These are phyloP conservation scores for Prinsepia uniflora DNA, from an alignment of 306 rosid genomes.

Conservation along the genomic window DNA sequence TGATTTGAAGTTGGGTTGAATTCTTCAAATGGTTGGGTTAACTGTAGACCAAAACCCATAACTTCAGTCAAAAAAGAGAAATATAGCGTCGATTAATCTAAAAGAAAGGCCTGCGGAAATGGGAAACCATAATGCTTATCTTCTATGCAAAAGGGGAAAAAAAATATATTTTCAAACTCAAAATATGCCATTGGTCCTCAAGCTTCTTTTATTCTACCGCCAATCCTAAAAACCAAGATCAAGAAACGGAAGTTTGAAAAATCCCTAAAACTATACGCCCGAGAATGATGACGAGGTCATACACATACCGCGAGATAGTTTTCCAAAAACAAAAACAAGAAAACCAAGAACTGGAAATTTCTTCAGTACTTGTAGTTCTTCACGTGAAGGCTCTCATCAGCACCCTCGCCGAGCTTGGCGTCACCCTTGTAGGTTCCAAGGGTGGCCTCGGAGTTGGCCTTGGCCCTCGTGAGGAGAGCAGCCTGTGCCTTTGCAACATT, in stretches of 20 bases:
- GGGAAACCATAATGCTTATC: not conserved
- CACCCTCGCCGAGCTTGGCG: constrained; percentile 58
- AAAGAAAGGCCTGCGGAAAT: too few relatives aligned
- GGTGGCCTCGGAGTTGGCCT: constrained; percentile 79
- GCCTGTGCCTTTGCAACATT: constrained; percentile 57
- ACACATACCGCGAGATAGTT: constrained; percentile 4
- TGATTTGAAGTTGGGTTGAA: too few relatives aligned
- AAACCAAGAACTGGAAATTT: not conserved
- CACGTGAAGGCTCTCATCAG: constrained; percentile 69
- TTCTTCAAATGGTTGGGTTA: too few relatives aligned
- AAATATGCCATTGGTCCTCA: constrained; percentile 10
- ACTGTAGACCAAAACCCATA: too few relatives aligned
- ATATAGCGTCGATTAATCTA: too few relatives aligned
- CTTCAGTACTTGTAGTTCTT: constrained; percentile 59
- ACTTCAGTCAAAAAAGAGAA: too few relatives aligned
- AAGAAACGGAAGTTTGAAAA: not conserved
- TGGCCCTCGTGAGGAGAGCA: constrained; percentile 68
- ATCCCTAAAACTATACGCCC: constrained; percentile 16
- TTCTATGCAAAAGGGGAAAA: not conserved
- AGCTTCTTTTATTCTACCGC: constrained; percentile 20
- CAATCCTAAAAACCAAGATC: not conserved
- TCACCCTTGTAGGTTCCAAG: constrained; percentile 72
- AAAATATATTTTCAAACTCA: constrained; percentile 14
- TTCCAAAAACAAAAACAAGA: constrained; percentile 12
- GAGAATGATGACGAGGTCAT: constrained; percentile 9